Evolutionary conservation across 2,329 filamentous ascomycete genomes (phyloP), one percentile per base, ranked within the genome.

Genomic region (Trichoderma citrinoviride): DNA sequence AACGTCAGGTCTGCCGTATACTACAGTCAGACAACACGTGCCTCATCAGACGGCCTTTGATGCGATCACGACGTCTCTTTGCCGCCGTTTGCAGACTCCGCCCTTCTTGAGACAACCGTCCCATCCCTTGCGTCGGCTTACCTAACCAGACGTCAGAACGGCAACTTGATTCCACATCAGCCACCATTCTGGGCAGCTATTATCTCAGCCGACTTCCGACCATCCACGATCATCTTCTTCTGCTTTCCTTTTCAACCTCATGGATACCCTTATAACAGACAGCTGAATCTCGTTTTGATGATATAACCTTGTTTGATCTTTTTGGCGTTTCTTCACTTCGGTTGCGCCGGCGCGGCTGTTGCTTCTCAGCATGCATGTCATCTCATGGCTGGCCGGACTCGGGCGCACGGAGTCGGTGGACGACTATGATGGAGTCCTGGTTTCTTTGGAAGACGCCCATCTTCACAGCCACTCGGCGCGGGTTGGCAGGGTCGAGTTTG

Each of bases 361-460:
- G 33, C 33, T n/a, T 54, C 37, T 53, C 55, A 72, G 29, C 61
- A 74, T 77, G 76, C 33, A 37, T 37, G 33, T 37, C 33, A 72
- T 76, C 64, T 71, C 71, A 53, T 76, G 72, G 73, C 68, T 69
- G 33, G 49, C 76, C 37, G 70, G 73, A 50, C 70, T 72, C n/a
- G 71, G 74, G 54, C 72, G 73, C 40, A 70, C 75, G 55, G 81
- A 83, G 69, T 83, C 82, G 2, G 79, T 82, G 29, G 73, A 81
- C 66, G 76, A 83, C 73, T 86, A 85, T 68, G 68, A 77, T 25
- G 81, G 80, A 68, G 83, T 85, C 40, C 71, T 86, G 19, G 74
- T 87, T 12, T 79, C 84, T 23, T 77, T 87, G 1, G 81, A 83
- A 19, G 78, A 86, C 68, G 84, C 84, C 0, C 83, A 86, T 72